Base-by-base conservation (phyloP, 2,329 filamentous ascomycete species). In the Pseudogymnoascus sp. region DNA sequence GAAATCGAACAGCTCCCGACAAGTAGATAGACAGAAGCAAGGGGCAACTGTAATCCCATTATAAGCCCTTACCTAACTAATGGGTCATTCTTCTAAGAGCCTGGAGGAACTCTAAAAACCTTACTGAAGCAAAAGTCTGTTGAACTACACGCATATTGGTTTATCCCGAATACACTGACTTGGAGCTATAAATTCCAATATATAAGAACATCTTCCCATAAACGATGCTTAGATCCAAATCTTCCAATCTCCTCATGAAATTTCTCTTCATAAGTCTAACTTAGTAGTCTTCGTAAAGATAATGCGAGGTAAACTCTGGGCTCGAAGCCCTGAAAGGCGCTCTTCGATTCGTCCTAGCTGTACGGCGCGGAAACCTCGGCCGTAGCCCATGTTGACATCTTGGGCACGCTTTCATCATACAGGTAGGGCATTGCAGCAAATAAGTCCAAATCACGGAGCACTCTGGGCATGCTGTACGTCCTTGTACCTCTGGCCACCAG, bases 401-500 rank as follows among this genome's bases (percentile, higher is more conserved):
- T 13, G 68, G 42, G 59, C 68, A 71, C 19, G 66, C 66, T 46
- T 69, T 63, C 60, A 63, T 67, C 31, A 62, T 46, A 50, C 68
- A 71, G 19, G 46, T 26, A 1, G 65, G 68, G 42, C 68, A 71
- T 40, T 69, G 62, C 6, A 69, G 42, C 56, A 70, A 44, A 65
- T 69, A 70, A 17, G 2, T 62, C 33, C 56, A 69, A 56, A 11
- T 13, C 7, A 21, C 63, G 61, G 21, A 23, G 61, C 69, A 70
- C 9, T 64, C 19, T 26, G 40, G 23, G 23, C 68, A 70, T 35
- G 61, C 38, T 15, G n/a, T 62, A 19, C 63, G 64, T 17, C 63
- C 68, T 42, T 69, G 29, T 37, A 69, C n/a, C 44, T 67, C 67
- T 13, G 38, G 10, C 69, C 68, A 70, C 66, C 67, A 69, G 33